phyloP scores from a whole-genome alignment of 2,329 filamentous ascomycete species.

The Dothideomycetidae sp. region DNA sequence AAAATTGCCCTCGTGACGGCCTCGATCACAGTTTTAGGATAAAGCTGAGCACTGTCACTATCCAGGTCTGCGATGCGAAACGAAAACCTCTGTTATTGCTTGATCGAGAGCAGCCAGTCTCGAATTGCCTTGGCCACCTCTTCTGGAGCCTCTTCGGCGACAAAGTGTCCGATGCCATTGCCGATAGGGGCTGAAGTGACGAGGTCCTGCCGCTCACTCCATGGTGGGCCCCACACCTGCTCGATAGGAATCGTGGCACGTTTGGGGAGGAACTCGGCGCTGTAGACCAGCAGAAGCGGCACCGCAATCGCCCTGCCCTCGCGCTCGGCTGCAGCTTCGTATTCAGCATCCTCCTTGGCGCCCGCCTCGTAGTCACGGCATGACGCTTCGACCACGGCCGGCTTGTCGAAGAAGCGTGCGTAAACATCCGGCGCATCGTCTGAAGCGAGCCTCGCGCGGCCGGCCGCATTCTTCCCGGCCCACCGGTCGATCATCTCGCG shows the following conservation, averaged over 20 bases:
- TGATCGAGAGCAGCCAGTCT: neutral
- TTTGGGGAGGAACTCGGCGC: constrained; percentile 22
- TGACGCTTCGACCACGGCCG: constrained; percentile 25
- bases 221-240: constrained; percentile 27
- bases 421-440: constrained; percentile 27
- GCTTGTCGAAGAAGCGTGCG: constrained; percentile 24
- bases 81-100: too few species aligned
- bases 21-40: too few species aligned
- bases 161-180: constrained; percentile 24
- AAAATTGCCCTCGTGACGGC: too few species aligned
- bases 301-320: constrained; percentile 25
- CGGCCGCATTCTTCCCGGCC: constrained; percentile 15
- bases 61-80: too few species aligned
- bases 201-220: constrained; percentile 14
- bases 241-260: constrained; percentile 21
- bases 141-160: constrained; percentile 27
- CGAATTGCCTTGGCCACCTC: constrained; percentile 13
- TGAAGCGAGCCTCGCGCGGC: constrained; percentile 5
- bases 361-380: constrained; percentile 31
- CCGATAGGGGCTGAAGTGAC: constrained; percentile 14
- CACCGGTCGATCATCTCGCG: constrained; percentile 22
- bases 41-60: too few species aligned
- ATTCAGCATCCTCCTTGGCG: constrained; percentile 24
- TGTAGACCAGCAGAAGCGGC: constrained; percentile 27
- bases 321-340: constrained; percentile 27